Evolutionary conservation across 1,139 yeast species (phyloP).

Genomic region (Eremothecium cymbalariae): DNA sequence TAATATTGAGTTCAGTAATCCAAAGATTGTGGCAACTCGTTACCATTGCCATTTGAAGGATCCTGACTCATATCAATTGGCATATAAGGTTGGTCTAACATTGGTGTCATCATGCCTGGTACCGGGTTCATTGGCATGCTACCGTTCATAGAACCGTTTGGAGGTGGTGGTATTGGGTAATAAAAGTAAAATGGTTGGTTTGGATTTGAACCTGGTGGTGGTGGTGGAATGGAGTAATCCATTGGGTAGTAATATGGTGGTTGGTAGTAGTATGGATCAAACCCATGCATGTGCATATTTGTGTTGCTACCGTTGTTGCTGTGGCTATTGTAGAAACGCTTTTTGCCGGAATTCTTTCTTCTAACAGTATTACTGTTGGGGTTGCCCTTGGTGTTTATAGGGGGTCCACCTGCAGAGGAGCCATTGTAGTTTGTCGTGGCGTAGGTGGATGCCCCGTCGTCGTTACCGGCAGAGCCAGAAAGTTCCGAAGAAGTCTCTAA

Average conservation of each 20-base stretch:
- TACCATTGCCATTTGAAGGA: slow-evolving; percentile 5
- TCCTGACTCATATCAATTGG: slow-evolving; percentile 6
- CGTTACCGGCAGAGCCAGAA: slow-evolving; percentile 19
- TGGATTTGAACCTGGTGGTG: slow-evolving; percentile 16
- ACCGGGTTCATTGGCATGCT: slow-evolving; percentile 6
- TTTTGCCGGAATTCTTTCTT: slow-evolving; percentile 10
- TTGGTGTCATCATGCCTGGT: slow-evolving; percentile 5
- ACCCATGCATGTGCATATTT: slow-evolving; percentile 9
- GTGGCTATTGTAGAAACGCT: slow-evolving; percentile 9
- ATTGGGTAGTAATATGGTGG: slow-evolving; percentile 28
- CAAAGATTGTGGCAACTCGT: slow-evolving; percentile 5
- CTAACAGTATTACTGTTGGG: slow-evolving; percentile 5
- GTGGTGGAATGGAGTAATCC: slow-evolving; percentile 23
- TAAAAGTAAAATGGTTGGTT: slow-evolving; percentile 28
- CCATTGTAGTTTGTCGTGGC: slow-evolving; percentile 22
- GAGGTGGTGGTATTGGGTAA: slow-evolving; percentile 29
- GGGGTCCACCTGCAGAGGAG: slow-evolving; percentile 25
- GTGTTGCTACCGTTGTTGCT: slow-evolving; percentile 12
- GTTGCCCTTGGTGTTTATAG: slow-evolving; percentile 7
- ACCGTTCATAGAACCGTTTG: slow-evolving; percentile 6
- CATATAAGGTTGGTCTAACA: slow-evolving; percentile 7
- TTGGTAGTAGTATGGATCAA: slow-evolving; percentile 24
- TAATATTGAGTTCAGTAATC: slow-evolving; percentile 1
- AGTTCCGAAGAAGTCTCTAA: slow-evolving; percentile 15
- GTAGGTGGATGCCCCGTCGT: slow-evolving; percentile 19